Percentiles rank a stretch among this genome's conserved stretches.
phyloP scores from a whole-genome alignment of 345 rosid genomes.

The Raphanus sativus region DNA sequence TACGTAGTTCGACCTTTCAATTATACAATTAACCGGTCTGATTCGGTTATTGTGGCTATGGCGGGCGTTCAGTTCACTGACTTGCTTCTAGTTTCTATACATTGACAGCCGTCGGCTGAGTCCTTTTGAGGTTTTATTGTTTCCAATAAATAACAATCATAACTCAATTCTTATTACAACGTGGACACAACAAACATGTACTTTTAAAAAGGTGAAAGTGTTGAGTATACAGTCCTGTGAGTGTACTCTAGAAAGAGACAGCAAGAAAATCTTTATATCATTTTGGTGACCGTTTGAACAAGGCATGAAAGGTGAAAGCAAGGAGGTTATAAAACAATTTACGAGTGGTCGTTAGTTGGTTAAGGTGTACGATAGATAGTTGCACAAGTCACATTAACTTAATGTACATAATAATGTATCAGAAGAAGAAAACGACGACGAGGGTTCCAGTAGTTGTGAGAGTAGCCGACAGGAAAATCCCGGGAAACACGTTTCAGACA shows the following conservation, averaged over 20 bases:
- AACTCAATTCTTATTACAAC: no score
- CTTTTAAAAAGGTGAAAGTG: background rate
- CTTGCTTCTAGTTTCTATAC: background rate
- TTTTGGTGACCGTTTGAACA: background rate
- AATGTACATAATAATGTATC: background rate
- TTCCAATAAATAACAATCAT: background rate
- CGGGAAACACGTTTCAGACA: slow-evolving; percentile 37
- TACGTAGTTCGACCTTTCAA: background rate
- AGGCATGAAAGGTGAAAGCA: slow-evolving; percentile 1
- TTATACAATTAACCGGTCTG: background rate
- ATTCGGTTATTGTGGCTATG: background rate
- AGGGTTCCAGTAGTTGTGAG: slow-evolving; percentile 35
- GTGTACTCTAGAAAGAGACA: background rate
- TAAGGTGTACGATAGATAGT: slow-evolving; percentile 12
- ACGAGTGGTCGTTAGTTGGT: slow-evolving; percentile 27
- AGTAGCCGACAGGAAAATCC: slow-evolving; percentile 39
- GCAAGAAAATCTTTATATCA: background rate
- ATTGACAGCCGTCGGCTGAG: background rate
- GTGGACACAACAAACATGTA: background rate
- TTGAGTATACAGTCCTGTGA: no score
- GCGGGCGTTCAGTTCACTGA: background rate
- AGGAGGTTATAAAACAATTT: background rate
- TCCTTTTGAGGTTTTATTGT: background rate
- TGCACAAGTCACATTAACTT: background rate
- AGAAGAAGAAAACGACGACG: slow-evolving; percentile 26